Percentiles rank a stretch among this genome's conserved stretches.
phyloP scores from a whole-genome alignment of 2,329 filamentous ascomycete species.

The Epicoccum nigrum region DNA sequence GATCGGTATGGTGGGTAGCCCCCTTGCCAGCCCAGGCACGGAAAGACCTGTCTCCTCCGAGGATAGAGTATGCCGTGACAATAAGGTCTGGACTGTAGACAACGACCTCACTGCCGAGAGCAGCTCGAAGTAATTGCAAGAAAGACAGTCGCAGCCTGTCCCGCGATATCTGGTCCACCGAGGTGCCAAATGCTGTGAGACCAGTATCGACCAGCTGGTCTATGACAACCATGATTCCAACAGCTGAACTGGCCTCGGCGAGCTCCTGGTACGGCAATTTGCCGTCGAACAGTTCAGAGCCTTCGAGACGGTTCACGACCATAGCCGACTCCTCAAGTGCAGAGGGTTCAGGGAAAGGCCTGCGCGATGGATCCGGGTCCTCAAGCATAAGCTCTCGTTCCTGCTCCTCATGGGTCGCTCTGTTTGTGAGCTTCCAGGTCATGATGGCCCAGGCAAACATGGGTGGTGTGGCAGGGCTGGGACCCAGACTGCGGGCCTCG shows the following conservation, averaged over 20 bases:
- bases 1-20: slow-evolving; percentile 29
- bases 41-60: slow-evolving; percentile 58
- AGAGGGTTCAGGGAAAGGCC: slow-evolving; percentile 22
- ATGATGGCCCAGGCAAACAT: slow-evolving; percentile 84
- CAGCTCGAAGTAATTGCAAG: slow-evolving; percentile 72
- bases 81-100: slow-evolving; percentile 77
- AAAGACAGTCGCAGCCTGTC: slow-evolving; percentile 69
- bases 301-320: slow-evolving; percentile 30
- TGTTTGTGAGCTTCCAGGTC: slow-evolving; percentile 33
- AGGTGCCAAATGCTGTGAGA: slow-evolving; percentile 53
- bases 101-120: slow-evolving; percentile 63
- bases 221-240: slow-evolving; percentile 34
- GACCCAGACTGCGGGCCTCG: slow-evolving; percentile 58
- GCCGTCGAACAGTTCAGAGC: slow-evolving; percentile 35
- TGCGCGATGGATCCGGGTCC: slow-evolving; percentile 19
- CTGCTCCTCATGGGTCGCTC: slow-evolving; percentile 33
- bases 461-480: slow-evolving; percentile 72
- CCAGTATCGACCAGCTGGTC: slow-evolving; percentile 34
- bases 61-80: slow-evolving; percentile 67
- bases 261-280: slow-evolving; percentile 35
- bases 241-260: slow-evolving; percentile 31
- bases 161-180: slow-evolving; percentile 61
- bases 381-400: slow-evolving; percentile 38
- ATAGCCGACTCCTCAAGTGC: slow-evolving; percentile 38
- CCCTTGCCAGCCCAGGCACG: slow-evolving; percentile 40